Conservation (phyloP, 148 eudicot species). For the Arbutus unedo region DNA sequence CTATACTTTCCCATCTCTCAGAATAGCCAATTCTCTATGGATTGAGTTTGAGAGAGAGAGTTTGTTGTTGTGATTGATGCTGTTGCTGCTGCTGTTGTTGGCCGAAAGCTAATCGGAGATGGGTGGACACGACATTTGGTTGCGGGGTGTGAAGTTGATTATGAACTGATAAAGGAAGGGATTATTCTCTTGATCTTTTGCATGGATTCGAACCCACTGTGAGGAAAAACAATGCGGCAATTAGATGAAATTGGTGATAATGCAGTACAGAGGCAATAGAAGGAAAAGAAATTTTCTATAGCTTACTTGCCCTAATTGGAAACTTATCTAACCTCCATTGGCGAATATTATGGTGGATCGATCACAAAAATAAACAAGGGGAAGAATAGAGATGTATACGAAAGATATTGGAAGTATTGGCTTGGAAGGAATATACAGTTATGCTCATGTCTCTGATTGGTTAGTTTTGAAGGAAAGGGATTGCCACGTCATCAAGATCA, state of each 20-base stretch:
- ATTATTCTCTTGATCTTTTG: conserved; percentile 35
- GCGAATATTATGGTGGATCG: conserved; percentile 29
- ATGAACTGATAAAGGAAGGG: conserved; percentile 21
- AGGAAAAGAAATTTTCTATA: no score
- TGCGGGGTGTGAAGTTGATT: conserved; percentile 37
- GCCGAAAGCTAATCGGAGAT: conserved; percentile 54
- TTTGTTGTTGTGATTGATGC: conserved; percentile 23
- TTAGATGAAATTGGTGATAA: conserved; percentile 9
- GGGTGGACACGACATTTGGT: conserved; percentile 40
- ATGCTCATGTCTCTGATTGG: no score
- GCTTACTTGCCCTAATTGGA: not conserved
- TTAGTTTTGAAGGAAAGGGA: no score
- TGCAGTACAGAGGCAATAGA: no score
- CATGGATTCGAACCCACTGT: conserved; percentile 26
- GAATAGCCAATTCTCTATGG: not conserved
- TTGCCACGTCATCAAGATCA: no score
- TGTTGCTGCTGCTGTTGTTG: conserved; percentile 47
- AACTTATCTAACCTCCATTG: conserved; percentile 25
- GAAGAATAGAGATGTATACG: not conserved
- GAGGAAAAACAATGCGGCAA: not conserved
- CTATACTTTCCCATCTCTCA: no score
- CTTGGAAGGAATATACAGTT: no score
- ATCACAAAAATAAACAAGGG: conserved; percentile 20
- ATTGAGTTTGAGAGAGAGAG: conserved; percentile 24
- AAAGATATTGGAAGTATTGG: no score